Evolutionary conservation across 768 basidiomycete genomes (phyloP).

Genomic region (Pilatotrama ljubarskyi): DNA sequence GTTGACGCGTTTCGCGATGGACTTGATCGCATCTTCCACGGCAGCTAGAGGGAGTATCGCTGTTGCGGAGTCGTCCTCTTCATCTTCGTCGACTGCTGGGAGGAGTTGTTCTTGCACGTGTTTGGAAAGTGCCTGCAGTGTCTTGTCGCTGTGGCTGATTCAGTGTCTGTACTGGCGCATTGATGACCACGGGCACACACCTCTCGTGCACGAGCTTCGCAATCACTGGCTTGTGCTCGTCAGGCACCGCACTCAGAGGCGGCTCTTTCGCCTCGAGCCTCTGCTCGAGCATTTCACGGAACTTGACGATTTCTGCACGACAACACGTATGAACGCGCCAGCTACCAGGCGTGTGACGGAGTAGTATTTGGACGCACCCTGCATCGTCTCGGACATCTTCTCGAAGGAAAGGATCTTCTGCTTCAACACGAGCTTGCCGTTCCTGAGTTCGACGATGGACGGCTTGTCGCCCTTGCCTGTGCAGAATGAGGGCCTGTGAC

Average conservation of each 20-base stretch:
- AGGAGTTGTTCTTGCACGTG: slow-evolving; percentile 68
- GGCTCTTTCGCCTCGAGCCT: slow-evolving; percentile 47
- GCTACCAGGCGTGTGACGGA: too few species aligned
- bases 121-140: slow-evolving; percentile 59
- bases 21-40: slow-evolving; percentile 67
- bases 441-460: slow-evolving; percentile 64
- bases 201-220: slow-evolving; percentile 87
- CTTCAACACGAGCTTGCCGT: slow-evolving; percentile 73
- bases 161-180: not conserved
- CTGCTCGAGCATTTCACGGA: slow-evolving; percentile 69
- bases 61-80: slow-evolving; percentile 37
- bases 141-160: slow-evolving; percentile 63
- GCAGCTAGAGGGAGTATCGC: slow-evolving; percentile 37
- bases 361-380: slow-evolving; percentile 49
- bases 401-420: slow-evolving; percentile 76
- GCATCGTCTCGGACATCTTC: slow-evolving; percentile 79
- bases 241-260: slow-evolving; percentile 60
- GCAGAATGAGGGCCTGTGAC: not conserved
- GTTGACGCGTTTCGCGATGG: slow-evolving; percentile 67
- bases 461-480: slow-evolving; percentile 43
- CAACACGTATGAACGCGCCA: not conserved
- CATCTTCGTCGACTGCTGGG: slow-evolving; percentile 61
- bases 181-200: slow-evolving; percentile 42
- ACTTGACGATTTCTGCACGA: slow-evolving; percentile 67
- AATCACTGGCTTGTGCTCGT: slow-evolving; percentile 70